Base-by-base conservation (phyloP, 805 yeast genomes). In the Zygosaccharomyces pseudorouxii region DNA sequence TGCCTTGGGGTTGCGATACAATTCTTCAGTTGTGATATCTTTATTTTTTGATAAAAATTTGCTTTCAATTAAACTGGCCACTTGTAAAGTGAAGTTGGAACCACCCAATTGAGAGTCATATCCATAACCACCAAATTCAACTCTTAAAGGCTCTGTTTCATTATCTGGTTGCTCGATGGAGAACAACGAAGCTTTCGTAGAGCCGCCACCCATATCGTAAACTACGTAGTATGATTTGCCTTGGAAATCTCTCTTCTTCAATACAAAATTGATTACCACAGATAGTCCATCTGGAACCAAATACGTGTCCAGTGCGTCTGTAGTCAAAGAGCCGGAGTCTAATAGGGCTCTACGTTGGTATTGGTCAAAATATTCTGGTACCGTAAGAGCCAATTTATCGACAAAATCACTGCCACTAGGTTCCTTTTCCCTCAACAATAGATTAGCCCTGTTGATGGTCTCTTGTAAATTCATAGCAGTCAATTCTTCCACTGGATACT, bases 281-380 rank as follows among this genome's bases (percentile, higher is more conserved):
- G 98, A 93, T n/a, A 88, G 70, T 12, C 97, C 97, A 64, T 92
- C 97, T 60, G 86, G 90, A 2, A 90, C 86, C 47, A 92, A 71
- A 1, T 83, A 80, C 2, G 63, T 47, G 50, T 82, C 78, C 39
- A 77, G 71, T 50, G 82, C 68, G 19, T 84, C 86, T 2, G 95
- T 86, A 2, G 62, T 50, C 28, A 59, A 45, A 86, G 73, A 42
- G 75, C 78, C 86, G 3, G 90, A 80, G 55, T 89, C 95, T 29
- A 75, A 69, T 38, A 89, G 66, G 0, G 96, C 87, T 36, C 70
- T 70, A 59, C 96, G 79, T 63, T 88, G 85, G 5, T 77, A 71
- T 50, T 78, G 79, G 31, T 73, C 68, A 54, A 82, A 86, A 56
- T 69, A 83, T 5, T 86, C 82, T 8, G 98, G 96, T 14, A 89